Conservation (phyloP, 2,329 filamentous ascomycete genomes). For the Emmonsiellopsis sp. region DNA sequence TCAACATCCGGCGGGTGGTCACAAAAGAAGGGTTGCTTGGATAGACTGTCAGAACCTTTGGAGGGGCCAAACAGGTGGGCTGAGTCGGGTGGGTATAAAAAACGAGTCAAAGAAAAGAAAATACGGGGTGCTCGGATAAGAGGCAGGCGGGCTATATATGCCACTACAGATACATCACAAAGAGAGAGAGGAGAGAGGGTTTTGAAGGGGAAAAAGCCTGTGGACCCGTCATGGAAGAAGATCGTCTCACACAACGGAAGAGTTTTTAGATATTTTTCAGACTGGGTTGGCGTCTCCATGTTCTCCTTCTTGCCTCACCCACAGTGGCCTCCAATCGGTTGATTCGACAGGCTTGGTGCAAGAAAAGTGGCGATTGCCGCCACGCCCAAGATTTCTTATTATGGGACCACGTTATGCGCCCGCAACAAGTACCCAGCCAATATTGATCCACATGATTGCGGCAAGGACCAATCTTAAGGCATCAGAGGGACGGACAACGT, state of each 20-base stretch:
- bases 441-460: slow-evolving; percentile 1
- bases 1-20: neutral
- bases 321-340: neutral
- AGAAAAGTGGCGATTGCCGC: neutral
- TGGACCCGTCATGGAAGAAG: neutral
- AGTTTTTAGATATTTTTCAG: neutral
- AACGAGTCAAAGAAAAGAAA: neutral
- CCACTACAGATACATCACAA: neutral
- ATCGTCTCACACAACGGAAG: neutral
- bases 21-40: neutral
- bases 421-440: neutral
- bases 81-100: neutral
- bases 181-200: neutral
- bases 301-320: neutral
- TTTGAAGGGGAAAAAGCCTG: neutral
- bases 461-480: too few relatives aligned
- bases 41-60: neutral
- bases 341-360: slow-evolving; percentile 1
- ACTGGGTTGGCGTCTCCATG: neutral
- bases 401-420: slow-evolving; percentile 1
- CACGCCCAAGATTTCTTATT: neutral
- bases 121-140: neutral
- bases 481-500: neutral
- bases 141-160: neutral
- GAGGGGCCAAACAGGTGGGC: neutral